phyloP scores from a whole-genome alignment of 2,329 filamentous ascomycete species.

The Fusarium mundagurra region DNA sequence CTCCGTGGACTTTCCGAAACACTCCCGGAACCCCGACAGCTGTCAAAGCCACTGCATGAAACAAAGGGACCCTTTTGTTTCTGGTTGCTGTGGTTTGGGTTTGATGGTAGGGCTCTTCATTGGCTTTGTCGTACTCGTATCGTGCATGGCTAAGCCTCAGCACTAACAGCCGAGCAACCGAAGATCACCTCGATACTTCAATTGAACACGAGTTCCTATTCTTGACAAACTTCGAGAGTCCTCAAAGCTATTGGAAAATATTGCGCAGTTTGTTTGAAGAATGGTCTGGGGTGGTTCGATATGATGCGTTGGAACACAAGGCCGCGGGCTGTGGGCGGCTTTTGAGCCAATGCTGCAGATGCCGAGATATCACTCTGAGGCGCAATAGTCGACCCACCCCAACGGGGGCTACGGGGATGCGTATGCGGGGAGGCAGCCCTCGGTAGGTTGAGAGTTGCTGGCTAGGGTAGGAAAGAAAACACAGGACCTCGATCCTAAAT shows the following conservation, averaged over 20 bases:
- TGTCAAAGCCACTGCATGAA: background rate
- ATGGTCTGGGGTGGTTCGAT: background rate
- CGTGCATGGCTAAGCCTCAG: background rate
- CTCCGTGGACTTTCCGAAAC: background rate
- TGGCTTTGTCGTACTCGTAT: background rate
- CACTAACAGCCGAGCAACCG: background rate
- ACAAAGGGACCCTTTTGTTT: background rate
- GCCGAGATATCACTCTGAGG: background rate
- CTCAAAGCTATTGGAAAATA: rapidly evolving
- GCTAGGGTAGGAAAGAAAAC: background rate
- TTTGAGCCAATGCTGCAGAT: background rate
- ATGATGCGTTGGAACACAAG: background rate
- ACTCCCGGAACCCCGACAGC: background rate
- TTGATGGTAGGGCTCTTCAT: background rate
- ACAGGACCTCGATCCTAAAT: background rate
- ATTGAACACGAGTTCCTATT: background rate
- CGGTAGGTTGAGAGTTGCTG: background rate
- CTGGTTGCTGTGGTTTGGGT: background rate
- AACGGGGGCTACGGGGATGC: rapidly evolving
- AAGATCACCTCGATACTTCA: background rate
- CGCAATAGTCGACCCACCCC: background rate
- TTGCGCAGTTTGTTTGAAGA: background rate
- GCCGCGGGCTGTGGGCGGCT: background rate
- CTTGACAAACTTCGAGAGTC: too few species aligned
- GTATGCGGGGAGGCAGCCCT: background rate